These are phyloP conservation scores for Globisporangium abappressorium DNA, from an alignment of 352 stramenopile genomes.

Conservation along the genomic window DNA sequence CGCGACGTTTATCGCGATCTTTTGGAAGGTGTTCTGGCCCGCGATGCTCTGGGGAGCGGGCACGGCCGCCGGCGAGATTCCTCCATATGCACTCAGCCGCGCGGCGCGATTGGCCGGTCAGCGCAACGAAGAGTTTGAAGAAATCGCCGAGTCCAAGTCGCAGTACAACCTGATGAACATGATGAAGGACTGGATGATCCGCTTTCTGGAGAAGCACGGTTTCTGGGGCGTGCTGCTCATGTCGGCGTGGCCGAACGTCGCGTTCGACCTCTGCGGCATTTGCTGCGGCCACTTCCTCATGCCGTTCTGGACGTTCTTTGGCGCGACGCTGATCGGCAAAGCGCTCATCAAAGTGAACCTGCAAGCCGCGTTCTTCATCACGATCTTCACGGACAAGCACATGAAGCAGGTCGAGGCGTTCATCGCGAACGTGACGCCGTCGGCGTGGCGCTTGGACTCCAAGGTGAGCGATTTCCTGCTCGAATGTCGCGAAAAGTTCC, in stretches of 20 bases:
- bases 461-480: constrained; percentile 85
- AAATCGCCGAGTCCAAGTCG: constrained; percentile 80
- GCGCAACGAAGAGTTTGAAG: constrained; percentile 89
- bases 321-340: constrained; percentile 92
- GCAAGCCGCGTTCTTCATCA: constrained; percentile 90
- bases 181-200: constrained; percentile 94
- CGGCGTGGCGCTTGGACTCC: constrained; percentile 70
- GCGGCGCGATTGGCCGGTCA: constrained; percentile 81
- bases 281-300: constrained; percentile 94
- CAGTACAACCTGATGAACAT: constrained; percentile 87
- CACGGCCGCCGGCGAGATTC: constrained; percentile 92
- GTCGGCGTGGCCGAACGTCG: constrained; percentile 93
- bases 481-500: constrained; percentile 85
- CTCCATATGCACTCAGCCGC: constrained; percentile 91
- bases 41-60: constrained; percentile 92
- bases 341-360: constrained; percentile 91
- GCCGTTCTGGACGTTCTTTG: constrained; percentile 95
- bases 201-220: constrained; percentile 88
- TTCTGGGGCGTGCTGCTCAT: constrained; percentile 94
- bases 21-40: constrained; percentile 88
- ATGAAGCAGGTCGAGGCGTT: constrained; percentile 84
- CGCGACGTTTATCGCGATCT: constrained; percentile 85
- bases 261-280: constrained; percentile 94
- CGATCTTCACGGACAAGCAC: constrained; percentile 86
- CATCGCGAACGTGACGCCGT: constrained; percentile 72